These are phyloP conservation scores for Tilletia horrida DNA, from an alignment of 1,284 basidiomycete species.

Conservation along the genomic window DNA sequence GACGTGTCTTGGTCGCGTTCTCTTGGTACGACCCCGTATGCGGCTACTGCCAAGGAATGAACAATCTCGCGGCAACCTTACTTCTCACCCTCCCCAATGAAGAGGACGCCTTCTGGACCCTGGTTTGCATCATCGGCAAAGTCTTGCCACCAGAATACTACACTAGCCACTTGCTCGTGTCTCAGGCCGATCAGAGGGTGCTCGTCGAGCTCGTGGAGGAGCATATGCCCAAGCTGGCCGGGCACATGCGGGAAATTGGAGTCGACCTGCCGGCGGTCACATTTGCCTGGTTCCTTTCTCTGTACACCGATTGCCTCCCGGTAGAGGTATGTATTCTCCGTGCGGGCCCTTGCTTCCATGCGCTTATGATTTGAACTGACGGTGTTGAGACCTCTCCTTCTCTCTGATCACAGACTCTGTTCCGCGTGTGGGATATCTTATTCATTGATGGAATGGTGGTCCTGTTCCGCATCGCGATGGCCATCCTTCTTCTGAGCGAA, in stretches of 20 bases:
- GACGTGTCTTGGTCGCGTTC: conserved; percentile 83
- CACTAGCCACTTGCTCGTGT: conserved; percentile 62
- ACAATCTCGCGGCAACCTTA: conserved; percentile 86
- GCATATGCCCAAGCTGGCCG: conserved; percentile 69
- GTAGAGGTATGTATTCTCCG: conserved; percentile 68
- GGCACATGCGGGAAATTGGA: conserved; percentile 73
- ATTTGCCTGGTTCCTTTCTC: conserved; percentile 94
- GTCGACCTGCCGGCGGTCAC: conserved; percentile 91
- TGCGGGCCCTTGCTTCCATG: conserved; percentile 17
- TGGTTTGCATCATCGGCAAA: conserved; percentile 74
- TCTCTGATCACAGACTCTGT: conserved; percentile 36
- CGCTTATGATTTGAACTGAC: conserved; percentile 60
- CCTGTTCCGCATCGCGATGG: conserved; percentile 76
- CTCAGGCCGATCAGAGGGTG: conserved; percentile 87
- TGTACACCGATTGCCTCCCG: conserved; percentile 93
- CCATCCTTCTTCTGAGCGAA: conserved; percentile 79
- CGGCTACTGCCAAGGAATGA: conserved; percentile 66
- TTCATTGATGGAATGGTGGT: conserved; percentile 88
- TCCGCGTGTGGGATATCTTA: conserved; percentile 72
- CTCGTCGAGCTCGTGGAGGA: conserved; percentile 80
- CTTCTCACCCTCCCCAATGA: conserved; percentile 86
- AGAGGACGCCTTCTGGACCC: conserved; percentile 96
- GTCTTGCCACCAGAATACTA: conserved; percentile 57
- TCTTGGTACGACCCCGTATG: conserved; percentile 64
- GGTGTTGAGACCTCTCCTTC: conserved; percentile 60